These are phyloP conservation scores for Prunus campanulata DNA, from an alignment of 306 rosid species.

Conservation along the genomic window DNA sequence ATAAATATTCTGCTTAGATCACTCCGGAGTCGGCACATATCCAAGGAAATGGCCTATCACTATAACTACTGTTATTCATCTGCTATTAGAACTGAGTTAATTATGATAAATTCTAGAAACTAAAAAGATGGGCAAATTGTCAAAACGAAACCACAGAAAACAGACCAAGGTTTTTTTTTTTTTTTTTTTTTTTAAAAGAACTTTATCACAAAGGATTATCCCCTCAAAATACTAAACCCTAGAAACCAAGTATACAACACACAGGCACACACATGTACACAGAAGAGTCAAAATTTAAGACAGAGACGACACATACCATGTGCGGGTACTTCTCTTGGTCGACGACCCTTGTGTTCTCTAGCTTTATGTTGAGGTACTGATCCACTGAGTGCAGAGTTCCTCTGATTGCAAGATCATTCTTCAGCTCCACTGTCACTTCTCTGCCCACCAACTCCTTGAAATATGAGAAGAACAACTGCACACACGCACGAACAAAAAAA, in stretches of 20 bases:
- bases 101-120: background rate
- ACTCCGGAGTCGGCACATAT: background rate
- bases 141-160: background rate
- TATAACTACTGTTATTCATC: background rate
- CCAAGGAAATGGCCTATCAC: background rate
- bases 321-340: conserved; percentile 97
- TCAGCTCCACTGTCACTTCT: conserved; percentile 96
- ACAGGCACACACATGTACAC: background rate
- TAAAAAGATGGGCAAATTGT: background rate
- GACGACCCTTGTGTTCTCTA: conserved; percentile 94
- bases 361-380: conserved; percentile 95
- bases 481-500: conserved; percentile 4
- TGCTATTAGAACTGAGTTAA: background rate
- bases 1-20: background rate
- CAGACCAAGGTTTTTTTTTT: too few species aligned
- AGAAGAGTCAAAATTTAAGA: background rate
- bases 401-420: conserved; percentile 91
- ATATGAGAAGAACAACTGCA: conserved; percentile 94
- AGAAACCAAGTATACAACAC: background rate
- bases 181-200: background rate
- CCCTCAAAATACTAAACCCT: conserved; percentile 6
- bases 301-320: conserved; percentile 49
- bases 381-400: conserved; percentile 97
- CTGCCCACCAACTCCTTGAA: conserved; percentile 97
- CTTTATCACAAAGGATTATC: background rate